Evolutionary conservation across 208 protist species (phyloP), one percentile per base, ranked within the genome.

Genomic region (Acanthamoeba lenticulata): DNA sequence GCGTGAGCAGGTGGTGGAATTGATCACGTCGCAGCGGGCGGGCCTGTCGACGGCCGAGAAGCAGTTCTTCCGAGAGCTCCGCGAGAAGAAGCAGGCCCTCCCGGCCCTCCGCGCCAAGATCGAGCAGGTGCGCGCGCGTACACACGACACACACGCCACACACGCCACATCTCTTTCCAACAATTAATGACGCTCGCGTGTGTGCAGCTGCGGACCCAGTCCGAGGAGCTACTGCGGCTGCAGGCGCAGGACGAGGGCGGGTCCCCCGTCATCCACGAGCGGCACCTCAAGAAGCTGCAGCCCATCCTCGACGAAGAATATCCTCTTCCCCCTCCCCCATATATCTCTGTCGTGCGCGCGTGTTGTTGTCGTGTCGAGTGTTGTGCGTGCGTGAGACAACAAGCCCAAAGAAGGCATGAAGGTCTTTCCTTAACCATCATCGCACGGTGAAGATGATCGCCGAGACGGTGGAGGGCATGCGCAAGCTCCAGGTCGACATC

Each of bases 231-330:
- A 32, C 69, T 79, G 34, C 17, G 40, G 40, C 17, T 47, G 2
- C 11, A 44, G n/a, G n/a, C n/a, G n/a, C n/a, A n/a, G n/a, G n/a
- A n/a, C n/a, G 86, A 92, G 45, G 52, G 19, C 2, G 62, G 21
- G 13, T 38, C 55, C 86, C 74, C 69, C 45, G 86, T 55, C 27
- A 92, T 92, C 86, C 69, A 65, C 86, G 60, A 92, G 47, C 55
- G 86, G n/a, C 86, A 92, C 45, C 45, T 77, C 32, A 45, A 67
- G 62, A 92, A 92, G 86, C 69, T 92, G 42, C 55, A 74, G 40
- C 55, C 62, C 21, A 92, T 92, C 40, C 86, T 92, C 60, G 86
- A 92, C 34, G 86, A 92, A 92, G 86, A 92, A 92, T 92, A 92
- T 92, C 86, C 86, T 92, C 74, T 92, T 32, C 17, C 4, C 40